These are phyloP conservation scores for Phyllosticta paracitricarpa DNA, from an alignment of 2,329 filamentous ascomycete species.

Conservation along the genomic window DNA sequence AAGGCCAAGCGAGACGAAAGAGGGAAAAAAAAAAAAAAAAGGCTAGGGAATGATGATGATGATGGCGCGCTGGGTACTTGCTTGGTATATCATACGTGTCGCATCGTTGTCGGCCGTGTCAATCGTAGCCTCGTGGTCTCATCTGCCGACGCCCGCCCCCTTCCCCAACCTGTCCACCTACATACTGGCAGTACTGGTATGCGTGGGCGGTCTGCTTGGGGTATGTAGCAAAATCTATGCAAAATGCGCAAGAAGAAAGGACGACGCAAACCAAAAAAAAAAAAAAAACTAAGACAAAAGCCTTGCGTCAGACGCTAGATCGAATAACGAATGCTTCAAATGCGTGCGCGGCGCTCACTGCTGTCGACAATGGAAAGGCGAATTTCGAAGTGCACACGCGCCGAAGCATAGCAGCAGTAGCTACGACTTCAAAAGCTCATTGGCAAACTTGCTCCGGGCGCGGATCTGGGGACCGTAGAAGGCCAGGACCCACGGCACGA, in stretches of 20 bases:
- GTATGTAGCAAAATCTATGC: not conserved
- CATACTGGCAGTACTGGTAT: no score
- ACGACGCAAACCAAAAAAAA: not conserved
- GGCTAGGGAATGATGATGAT: not conserved
- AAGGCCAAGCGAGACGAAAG: no score
- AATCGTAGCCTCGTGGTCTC: not conserved
- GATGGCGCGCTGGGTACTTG: not conserved
- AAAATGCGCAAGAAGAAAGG: not conserved
- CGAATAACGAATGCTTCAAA: not conserved
- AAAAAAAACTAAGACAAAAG: no score
- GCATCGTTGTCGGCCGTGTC: not conserved
- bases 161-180: no score
- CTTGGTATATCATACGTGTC: not conserved
- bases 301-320: no score
- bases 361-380: no score
- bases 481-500: constrained; percentile 80
- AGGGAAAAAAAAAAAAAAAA: not conserved
- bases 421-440: constrained; percentile 24
- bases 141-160: not conserved
- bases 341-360: not conserved
- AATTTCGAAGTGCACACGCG: not conserved
- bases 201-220: no score
- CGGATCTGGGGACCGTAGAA: constrained; percentile 71
- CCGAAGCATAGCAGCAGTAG: not conserved
- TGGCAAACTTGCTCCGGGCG: constrained; percentile 64